Evolutionary conservation across 2,329 filamentous ascomycete genomes (phyloP).

Genomic region (Pseudodiploospora longispora): DNA sequence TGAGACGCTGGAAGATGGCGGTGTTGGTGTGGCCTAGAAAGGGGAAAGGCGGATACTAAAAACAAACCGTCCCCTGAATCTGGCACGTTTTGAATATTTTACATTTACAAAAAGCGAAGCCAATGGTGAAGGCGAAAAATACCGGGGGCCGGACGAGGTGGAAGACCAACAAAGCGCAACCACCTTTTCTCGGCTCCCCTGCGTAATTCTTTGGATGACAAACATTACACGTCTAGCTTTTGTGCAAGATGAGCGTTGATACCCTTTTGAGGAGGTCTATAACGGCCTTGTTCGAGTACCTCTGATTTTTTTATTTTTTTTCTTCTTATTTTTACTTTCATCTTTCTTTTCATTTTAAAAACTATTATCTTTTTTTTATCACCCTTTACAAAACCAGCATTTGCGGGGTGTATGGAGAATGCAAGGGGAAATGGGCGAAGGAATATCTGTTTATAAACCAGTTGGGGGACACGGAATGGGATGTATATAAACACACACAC

Average conservation of each 20-base stretch:
- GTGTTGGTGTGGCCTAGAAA: slow-evolving; percentile 26
- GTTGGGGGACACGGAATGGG: no score
- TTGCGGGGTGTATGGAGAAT: no score
- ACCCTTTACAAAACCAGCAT: no score
- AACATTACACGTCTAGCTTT: slow-evolving; percentile 1
- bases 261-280: slow-evolving; percentile 14
- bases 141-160: slow-evolving; percentile 5
- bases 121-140: slow-evolving; percentile 1
- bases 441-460: no score
- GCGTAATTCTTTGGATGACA: slow-evolving; percentile 1
- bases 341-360: no score
- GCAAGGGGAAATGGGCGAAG: no score
- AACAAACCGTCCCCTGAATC: background rate
- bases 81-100: no score
- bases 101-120: background rate
- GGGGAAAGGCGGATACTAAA: background rate
- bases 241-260: slow-evolving; percentile 17
- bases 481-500: no score
- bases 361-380: no score
- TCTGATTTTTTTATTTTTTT: no score
- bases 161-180: background rate
- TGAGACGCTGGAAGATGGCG: slow-evolving; percentile 57
- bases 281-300: background rate
- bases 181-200: background rate
- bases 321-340: no score